These are phyloP conservation scores for Pseudocercospora ulei DNA, from an alignment of 2,329 filamentous ascomycete species.

Conservation along the genomic window DNA sequence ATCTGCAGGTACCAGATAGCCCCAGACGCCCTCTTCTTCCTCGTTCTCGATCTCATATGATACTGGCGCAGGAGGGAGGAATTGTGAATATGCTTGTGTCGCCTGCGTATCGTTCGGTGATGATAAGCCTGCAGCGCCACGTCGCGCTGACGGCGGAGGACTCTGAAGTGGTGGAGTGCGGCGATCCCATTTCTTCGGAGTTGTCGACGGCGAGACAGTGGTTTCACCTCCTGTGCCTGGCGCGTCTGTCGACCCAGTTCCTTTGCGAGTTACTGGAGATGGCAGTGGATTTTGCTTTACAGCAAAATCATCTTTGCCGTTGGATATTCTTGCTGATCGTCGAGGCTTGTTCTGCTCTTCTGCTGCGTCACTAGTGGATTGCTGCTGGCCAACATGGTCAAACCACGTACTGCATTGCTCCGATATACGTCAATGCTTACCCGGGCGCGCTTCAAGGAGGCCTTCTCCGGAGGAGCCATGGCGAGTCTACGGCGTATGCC, in stretches of 20 bases:
- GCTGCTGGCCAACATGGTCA: constrained; percentile 41
- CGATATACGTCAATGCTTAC: constrained; percentile 44
- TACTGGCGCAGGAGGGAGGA: constrained; percentile 58
- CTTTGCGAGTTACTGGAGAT: constrained; percentile 65
- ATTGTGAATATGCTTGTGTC: constrained; percentile 65
- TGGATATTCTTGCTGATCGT: constrained; percentile 59
- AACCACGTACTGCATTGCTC: neutral
- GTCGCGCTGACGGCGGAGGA: constrained; percentile 29
- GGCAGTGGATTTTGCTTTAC: constrained; percentile 59
- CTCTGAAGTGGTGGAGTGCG: constrained; percentile 37
- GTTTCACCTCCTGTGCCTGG: constrained; percentile 14
- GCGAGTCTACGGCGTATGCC: neutral
- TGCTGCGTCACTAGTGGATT: constrained; percentile 55
- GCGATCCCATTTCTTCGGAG: constrained; percentile 24
- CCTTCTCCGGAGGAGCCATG: constrained; percentile 52
- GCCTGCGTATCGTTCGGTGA: constrained; percentile 57
- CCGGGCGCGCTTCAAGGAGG: constrained; percentile 71
- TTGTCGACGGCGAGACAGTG: constrained; percentile 25
- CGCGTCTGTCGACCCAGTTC: constrained; percentile 50
- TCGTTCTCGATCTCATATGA: constrained; percentile 80
- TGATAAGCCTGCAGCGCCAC: constrained; percentile 39
- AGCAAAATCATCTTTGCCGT: constrained; percentile 24
- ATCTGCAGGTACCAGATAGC: constrained; percentile 79
- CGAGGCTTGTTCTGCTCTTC: constrained; percentile 72
- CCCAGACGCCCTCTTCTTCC: constrained; percentile 80